These are phyloP conservation scores for Viola odorata DNA, from an alignment of 345 rosid genomes.

Conservation along the genomic window DNA sequence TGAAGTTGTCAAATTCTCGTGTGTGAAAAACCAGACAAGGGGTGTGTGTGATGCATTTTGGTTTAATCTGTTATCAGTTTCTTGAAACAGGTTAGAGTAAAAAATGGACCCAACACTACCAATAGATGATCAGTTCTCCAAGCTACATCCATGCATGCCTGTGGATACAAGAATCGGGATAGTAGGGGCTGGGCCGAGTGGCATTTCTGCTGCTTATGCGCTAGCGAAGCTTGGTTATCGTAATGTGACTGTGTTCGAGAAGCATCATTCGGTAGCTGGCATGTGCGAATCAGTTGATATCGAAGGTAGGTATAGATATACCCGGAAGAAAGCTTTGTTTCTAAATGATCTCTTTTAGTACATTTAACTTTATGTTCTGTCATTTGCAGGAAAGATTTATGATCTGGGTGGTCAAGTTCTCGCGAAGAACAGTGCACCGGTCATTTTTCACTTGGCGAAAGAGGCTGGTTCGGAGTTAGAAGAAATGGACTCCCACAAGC, in stretches of 20 bases:
- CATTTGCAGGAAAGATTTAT: constrained; percentile 45
- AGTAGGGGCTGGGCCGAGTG: constrained; percentile 64
- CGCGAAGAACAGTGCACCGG: constrained; percentile 63
- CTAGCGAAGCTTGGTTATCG: constrained; percentile 54
- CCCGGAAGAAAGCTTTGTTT: background rate
- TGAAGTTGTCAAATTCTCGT: too few relatives aligned
- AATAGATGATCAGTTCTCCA: constrained; percentile 49
- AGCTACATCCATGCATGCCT: constrained; percentile 55
- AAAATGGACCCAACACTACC: constrained; percentile 38
- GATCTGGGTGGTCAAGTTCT: constrained; percentile 75
- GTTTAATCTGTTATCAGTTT: too few relatives aligned
- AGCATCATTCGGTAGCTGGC: constrained; percentile 55
- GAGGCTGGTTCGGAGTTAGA: constrained; percentile 45
- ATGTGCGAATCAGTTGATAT: constrained; percentile 69
- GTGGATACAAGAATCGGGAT: constrained; percentile 49
- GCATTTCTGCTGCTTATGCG: constrained; percentile 61
- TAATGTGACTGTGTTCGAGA: constrained; percentile 51
- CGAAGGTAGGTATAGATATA: constrained; percentile 36
- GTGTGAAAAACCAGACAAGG: too few relatives aligned
- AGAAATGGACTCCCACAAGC: constrained; percentile 66
- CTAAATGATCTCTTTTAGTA: background rate
- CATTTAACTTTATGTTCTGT: background rate
- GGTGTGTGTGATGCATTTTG: too few relatives aligned
- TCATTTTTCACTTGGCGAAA: constrained; percentile 53
- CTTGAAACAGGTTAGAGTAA: background rate